Evolutionary conservation across 2,329 filamentous ascomycete genomes (phyloP).

Genomic region (Cladosporium sp.): DNA sequence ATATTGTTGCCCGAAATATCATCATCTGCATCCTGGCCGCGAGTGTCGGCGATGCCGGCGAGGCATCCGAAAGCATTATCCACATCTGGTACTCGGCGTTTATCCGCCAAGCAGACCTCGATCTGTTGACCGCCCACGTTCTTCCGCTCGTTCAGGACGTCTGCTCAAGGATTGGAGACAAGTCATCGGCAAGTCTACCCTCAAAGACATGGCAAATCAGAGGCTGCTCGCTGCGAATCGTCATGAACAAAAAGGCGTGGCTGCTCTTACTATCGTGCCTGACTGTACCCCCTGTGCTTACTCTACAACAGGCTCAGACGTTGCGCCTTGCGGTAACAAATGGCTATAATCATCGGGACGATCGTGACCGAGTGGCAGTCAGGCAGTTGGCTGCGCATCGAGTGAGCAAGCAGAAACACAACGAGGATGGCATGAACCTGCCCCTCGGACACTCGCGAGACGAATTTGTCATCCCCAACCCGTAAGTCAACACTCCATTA

Average conservation of each 20-base stretch:
- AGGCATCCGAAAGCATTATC: neutral
- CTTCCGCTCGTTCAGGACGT: neutral
- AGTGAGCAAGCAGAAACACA: constrained; percentile 34
- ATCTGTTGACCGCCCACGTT: neutral
- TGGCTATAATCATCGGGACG: neutral
- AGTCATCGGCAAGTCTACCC: neutral
- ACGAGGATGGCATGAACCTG: constrained; percentile 42
- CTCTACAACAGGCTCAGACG: neutral
- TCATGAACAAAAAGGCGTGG: neutral
- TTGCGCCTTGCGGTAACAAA: neutral
- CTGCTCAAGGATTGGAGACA: neutral
- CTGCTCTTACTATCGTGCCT: neutral
- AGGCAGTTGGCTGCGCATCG: constrained; percentile 31
- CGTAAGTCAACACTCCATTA: constrained; percentile 34
- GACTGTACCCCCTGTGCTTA: neutral
- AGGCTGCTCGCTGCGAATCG: neutral
- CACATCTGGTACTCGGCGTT: neutral
- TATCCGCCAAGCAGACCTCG: neutral
- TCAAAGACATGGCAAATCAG: neutral
- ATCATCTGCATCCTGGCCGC: neutral
- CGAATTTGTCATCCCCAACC: constrained; percentile 39
- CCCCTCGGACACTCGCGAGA: constrained; percentile 40
- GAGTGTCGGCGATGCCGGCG: neutral
- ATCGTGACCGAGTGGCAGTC: neutral
- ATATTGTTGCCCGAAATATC: neutral